A percentile compares a stretch with the other conserved stretches of the same genome.
phyloP scores from a whole-genome alignment of 192 early-diverging fungal genomes.

The Piromyces sp. region DNA sequence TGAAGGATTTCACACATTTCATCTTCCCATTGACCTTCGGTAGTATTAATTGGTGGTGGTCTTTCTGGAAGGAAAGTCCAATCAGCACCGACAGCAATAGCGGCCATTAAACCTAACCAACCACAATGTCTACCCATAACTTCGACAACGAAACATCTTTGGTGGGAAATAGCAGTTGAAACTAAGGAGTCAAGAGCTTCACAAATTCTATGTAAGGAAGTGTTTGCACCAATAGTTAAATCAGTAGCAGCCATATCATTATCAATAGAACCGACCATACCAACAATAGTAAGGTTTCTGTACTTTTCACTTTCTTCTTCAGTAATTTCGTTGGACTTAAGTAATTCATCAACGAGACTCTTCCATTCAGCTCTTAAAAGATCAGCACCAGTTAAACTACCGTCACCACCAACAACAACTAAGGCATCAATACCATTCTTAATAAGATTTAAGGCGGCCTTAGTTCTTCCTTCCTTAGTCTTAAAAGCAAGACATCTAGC shows the following conservation, averaged over 20 bases:
- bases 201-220: conserved; percentile 85
- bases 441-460: conserved; percentile 68
- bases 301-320: conserved; percentile 35
- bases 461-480: conserved; percentile 62
- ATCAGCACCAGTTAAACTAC: conserved; percentile 90
- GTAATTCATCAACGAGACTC: conserved; percentile 56
- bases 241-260: conserved; percentile 71
- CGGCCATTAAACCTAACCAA: conserved; percentile 79
- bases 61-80: conserved; percentile 91
- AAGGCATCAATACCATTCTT: conserved; percentile 84
- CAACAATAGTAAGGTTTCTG: conserved; percentile 75
- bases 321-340: conserved; percentile 27
- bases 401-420: conserved; percentile 91
- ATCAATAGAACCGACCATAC: conserved; percentile 91
- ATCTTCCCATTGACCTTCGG: conserved; percentile 61
- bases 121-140: conserved; percentile 98
- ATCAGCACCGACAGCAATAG: conserved; percentile 63
- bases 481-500: conserved; percentile 78
- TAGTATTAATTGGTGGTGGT: conserved; percentile 43
- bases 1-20: conserved; percentile 60
- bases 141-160: conserved; percentile 90
- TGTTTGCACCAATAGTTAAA: conserved; percentile 90
- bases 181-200: conserved; percentile 84
- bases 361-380: conserved; percentile 79
- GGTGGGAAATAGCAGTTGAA: conserved; percentile 82